Percentiles rank a stretch among this genome's conserved stretches.
Conservation (phyloP, 1,284 basidiomycete genomes). For the Puccinia coronata region DNA sequence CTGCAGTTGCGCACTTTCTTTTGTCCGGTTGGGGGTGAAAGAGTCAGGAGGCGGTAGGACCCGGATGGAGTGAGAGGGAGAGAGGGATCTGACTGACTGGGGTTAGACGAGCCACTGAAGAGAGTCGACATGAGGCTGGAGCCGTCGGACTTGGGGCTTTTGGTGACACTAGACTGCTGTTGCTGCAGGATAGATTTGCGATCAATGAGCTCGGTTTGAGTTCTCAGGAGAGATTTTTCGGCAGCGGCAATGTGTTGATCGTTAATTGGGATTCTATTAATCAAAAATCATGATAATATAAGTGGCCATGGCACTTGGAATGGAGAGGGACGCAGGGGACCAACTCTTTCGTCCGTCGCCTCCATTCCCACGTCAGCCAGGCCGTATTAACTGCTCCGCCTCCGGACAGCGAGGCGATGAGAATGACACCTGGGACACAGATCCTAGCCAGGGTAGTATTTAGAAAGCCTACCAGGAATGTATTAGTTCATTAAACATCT, state of each 20-base stretch:
- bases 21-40: neutral
- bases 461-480: constrained; percentile 53
- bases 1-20: constrained; percentile 57
- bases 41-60: neutral
- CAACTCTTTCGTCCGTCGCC: constrained; percentile 54
- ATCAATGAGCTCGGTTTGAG: constrained; percentile 54
- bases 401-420: constrained; percentile 60
- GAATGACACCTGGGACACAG: constrained; percentile 59
- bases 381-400: constrained; percentile 60
- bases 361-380: constrained; percentile 60
- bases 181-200: constrained; percentile 44
- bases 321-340: constrained; percentile 2
- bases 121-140: constrained; percentile 50
- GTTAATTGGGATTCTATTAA: constrained; percentile 54
- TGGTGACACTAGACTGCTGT: constrained; percentile 53
- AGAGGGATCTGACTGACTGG: constrained; percentile 2
- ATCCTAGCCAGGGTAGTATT: constrained; percentile 57
- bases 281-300: neutral
- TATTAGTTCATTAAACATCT: no score
- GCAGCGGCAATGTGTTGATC: constrained; percentile 55
- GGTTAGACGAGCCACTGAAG: constrained; percentile 50
- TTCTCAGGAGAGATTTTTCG: constrained; percentile 54
- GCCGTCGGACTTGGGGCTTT: constrained; percentile 13
- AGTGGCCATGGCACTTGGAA: neutral
- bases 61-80: constrained; percentile 12